Base-by-base conservation (phyloP, 495 filamentous ascomycete genomes). In the Viridothelium virens region DNA sequence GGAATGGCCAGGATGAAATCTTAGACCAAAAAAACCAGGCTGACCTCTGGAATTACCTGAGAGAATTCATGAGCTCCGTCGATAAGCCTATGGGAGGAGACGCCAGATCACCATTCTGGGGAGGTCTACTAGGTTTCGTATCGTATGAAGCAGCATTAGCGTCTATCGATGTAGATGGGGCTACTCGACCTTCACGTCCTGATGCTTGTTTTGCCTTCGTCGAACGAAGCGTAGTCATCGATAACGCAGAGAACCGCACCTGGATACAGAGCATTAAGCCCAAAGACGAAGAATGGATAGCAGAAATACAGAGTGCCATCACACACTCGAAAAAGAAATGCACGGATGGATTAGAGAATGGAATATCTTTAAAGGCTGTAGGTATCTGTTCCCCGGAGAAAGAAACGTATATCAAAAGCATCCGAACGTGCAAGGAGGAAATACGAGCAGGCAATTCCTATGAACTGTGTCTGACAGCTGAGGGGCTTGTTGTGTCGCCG, bases 121-220 rank as follows among this genome's bases (percentile, higher is more conserved):
- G 92, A 53, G 93, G 93, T 0, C 86, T 97, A 61, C 84, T 97
- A 75, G 94, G 94, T 0, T 96, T 89, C 71, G 88, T 92, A 56
- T 91, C 90, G 1, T 97, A 97, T 68, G 93, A 98, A 73, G 82
- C 91, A 61, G 91, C 92, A 0, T 79, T 97, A 0, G 74, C 82
- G 34, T 81, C 82, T 2, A 85, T 91, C 38, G 79, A 76, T 39
- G 77, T 90, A 33, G 50, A 1, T 1, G 12, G 16, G 1, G 25
- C 34, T 3, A 36, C 64, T 37, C 18, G 69, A 68, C 31, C 36
- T n/a, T 71, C 78, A 64, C 80, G 81, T 0, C 86, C 91, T 0
- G 93, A 96, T 75, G 78, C 92, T 46, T 89, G 83, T 71, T 82
- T 96, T 33, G 79, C 84, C 25, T 94, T 90, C 82, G 83, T 91